phyloP scores from a whole-genome alignment of 805 yeast genomes.

The Sugiyamaella lignohabitans region DNA sequence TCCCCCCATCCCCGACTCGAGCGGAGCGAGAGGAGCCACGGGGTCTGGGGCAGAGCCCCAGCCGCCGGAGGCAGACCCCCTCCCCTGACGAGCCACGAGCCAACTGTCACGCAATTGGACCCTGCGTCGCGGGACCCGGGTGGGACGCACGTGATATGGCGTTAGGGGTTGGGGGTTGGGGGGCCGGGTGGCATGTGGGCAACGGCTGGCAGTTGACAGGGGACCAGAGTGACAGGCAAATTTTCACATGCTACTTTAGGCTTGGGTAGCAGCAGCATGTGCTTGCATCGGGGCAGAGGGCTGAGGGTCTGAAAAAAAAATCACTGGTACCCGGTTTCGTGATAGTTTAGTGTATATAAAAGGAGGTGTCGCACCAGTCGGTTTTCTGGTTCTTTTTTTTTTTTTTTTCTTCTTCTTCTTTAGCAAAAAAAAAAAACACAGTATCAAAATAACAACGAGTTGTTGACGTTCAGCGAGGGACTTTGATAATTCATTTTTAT shows the following conservation, averaged over 20 bases:
- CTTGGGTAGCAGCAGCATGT: not conserved
- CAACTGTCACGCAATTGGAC: too few relatives aligned
- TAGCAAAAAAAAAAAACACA: not conserved
- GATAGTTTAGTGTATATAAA: not conserved
- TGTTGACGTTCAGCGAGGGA: not conserved
- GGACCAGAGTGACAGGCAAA: too few relatives aligned
- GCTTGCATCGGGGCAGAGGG: not conserved
- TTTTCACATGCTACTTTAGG: constrained; percentile 1
- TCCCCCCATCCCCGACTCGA: too few relatives aligned
- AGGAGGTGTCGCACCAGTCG: not conserved
- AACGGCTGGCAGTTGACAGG: not conserved
- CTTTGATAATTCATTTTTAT: not conserved
- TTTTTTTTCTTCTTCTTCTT: not conserved
- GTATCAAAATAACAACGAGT: not conserved
- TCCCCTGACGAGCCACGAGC: too few relatives aligned
- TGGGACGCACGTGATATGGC: too few relatives aligned
- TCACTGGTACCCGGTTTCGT: not conserved
- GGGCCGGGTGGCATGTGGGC: not conserved
- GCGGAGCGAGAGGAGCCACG: not conserved
- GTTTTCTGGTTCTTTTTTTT: not conserved
- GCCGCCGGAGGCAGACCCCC: constrained; percentile 1
- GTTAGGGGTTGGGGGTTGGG: not conserved
- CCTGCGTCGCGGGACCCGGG: too few relatives aligned
- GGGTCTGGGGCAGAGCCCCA: not conserved
- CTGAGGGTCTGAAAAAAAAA: not conserved